Evolutionary conservation across 495 filamentous ascomycete genomes (phyloP).

Genomic region (Neurospora sp.): DNA sequence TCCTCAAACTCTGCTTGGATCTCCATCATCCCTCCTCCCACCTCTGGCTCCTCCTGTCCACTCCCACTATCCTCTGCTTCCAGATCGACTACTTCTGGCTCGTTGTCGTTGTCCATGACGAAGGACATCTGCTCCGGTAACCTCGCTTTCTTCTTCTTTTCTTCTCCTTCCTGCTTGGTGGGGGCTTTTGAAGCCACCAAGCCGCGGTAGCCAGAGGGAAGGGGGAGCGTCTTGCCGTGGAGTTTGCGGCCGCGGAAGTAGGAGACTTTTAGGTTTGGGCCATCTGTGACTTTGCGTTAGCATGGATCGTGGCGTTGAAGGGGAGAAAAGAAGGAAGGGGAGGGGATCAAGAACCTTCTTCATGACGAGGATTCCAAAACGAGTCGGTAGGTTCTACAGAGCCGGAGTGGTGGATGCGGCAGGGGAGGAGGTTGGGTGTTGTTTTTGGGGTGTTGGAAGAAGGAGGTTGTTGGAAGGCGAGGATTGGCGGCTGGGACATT

Average conservation of each 20-base stretch:
- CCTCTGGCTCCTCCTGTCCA: constrained; percentile 45
- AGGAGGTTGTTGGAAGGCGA: constrained; percentile 4
- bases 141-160: background rate
- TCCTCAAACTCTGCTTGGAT: constrained; percentile 66
- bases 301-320: too few relatives aligned
- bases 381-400: constrained; percentile 50
- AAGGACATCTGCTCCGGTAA: background rate
- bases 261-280: constrained; percentile 42
- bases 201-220: constrained; percentile 29
- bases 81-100: background rate
- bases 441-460: constrained; percentile 24
- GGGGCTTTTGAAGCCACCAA: background rate
- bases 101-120: background rate
- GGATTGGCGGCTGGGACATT: constrained; percentile 15
- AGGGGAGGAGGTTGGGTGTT: constrained; percentile 75
- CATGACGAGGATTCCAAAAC: constrained; percentile 57
- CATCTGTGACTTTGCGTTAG: constrained; percentile 17
- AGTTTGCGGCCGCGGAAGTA: constrained; percentile 83
- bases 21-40: constrained; percentile 46
- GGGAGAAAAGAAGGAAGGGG: too few relatives aligned
- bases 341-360: constrained; percentile 12
- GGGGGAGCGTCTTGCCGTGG: constrained; percentile 50
- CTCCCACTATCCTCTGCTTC: constrained; percentile 38
- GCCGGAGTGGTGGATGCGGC: constrained; percentile 72
- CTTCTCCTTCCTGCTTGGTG: background rate